These are phyloP conservation scores for Penicillium sp. DNA, from an alignment of 2,329 filamentous ascomycete species.

Conservation along the genomic window DNA sequence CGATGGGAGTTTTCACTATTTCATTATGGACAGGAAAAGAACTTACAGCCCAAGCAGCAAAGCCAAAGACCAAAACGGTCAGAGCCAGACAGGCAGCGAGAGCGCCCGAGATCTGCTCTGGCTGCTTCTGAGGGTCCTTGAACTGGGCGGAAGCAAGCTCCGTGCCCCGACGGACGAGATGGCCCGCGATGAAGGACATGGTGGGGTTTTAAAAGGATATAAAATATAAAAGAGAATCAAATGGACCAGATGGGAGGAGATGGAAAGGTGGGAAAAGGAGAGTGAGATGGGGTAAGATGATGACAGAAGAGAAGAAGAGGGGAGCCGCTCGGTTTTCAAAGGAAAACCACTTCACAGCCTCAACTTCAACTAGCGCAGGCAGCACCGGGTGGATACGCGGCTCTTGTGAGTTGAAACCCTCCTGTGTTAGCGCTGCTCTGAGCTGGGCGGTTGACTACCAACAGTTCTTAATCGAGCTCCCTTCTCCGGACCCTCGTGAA, in stretches of 20 bases:
- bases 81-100: conserved; percentile 36
- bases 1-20: too few species aligned
- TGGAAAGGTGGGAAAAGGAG: neutral
- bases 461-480: neutral
- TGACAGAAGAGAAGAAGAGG: neutral
- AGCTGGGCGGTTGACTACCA: neutral
- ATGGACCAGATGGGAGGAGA: neutral
- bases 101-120: conserved; percentile 27
- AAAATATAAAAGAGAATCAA: conserved; percentile 1
- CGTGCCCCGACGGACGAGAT: conserved; percentile 43
- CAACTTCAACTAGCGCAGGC: neutral
- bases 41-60: conserved; percentile 36
- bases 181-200: conserved; percentile 36
- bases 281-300: neutral
- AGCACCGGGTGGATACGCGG: neutral
- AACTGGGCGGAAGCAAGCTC: conserved; percentile 36
- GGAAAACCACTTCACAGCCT: neutral
- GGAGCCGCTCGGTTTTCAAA: neutral
- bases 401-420: neutral
- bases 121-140: conserved; percentile 23
- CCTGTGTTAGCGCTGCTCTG: neutral
- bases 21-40: neutral
- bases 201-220: conserved; percentile 7
- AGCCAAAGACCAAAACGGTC: conserved; percentile 30
- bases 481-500: too few species aligned